Evolutionary conservation across 768 basidiomycete genomes (phyloP), one percentile per base, ranked within the genome.

Genomic region (Leucogyrophana mollusca): DNA sequence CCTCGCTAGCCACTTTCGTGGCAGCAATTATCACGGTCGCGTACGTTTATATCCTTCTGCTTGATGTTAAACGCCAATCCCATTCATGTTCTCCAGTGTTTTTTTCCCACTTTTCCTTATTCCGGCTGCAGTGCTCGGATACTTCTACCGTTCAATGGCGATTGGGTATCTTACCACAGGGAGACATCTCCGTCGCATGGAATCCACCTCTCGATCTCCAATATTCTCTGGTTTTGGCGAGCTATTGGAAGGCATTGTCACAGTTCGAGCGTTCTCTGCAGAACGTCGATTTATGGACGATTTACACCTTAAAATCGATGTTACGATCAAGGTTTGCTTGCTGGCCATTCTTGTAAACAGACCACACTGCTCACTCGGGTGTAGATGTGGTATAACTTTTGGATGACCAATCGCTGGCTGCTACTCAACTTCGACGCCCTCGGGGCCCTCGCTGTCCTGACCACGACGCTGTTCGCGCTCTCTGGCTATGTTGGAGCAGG

Each of bases 391-490:
- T 89, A 90, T 59, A 77, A 70, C 11, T 87, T 87, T 65, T 92
- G 91, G 91, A 91, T 93, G 90, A 84, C 82, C 8, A 92, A 90
- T 54, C 72, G 91, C 40, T 92, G 87, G 90, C 73, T 95, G 2
- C 67, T 94, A 27, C 65, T 94, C 45, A 83, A 88, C 51, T 94
- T 92, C 59, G 93, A 96, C 62, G 54, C 72, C 1, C 76, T 94
- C 9, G 90, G 90, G 22, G 87, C 79, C 20, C 46, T 84, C 17
- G 79, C 84, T 1, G 85, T 93, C 6, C 70, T 93, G 20, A 70
- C 82, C 17, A 93, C 91, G 0, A 87, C 83, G 1, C 54, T 94
- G 25, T 83, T 95, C 54, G 79, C 90, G 0, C 75, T 95, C 18
- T 73, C 83, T 1, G 82, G 73, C 39, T 74, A 75, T 50, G 70